phyloP scores from a whole-genome alignment of 2,329 filamentous ascomycete species.

The Cryphonectria radicalis region DNA sequence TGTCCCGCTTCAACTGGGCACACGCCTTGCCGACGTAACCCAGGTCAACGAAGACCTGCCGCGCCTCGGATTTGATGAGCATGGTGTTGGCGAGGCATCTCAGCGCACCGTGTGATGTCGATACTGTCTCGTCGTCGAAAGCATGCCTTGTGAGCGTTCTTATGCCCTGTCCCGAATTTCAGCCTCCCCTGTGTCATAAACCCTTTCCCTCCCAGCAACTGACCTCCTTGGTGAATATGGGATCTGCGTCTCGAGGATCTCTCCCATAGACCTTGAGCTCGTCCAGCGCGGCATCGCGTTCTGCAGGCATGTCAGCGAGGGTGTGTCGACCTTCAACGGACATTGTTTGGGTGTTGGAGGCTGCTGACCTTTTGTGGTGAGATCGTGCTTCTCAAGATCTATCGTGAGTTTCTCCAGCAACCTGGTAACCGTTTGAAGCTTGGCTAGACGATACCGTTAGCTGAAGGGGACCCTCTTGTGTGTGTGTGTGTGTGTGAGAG shows the following conservation, averaged over 20 bases:
- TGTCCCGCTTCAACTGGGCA: slow-evolving; percentile 71
- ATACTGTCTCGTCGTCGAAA: slow-evolving; percentile 66
- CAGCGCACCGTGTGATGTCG: slow-evolving; percentile 74
- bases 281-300: slow-evolving; percentile 64
- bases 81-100: slow-evolving; percentile 86
- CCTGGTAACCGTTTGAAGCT: slow-evolving; percentile 68
- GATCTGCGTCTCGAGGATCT: slow-evolving; percentile 71
- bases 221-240: slow-evolving; percentile 83
- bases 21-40: slow-evolving; percentile 71
- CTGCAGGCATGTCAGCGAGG: slow-evolving; percentile 45
- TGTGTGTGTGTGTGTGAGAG: not conserved
- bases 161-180: slow-evolving; percentile 64
- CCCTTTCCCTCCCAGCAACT: slow-evolving; percentile 29
- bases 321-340: slow-evolving; percentile 2
- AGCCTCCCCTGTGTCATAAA: slow-evolving; percentile 1
- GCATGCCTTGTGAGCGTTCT: slow-evolving; percentile 72
- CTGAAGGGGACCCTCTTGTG: not conserved
- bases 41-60: slow-evolving; percentile 74
- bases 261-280: slow-evolving; percentile 81
- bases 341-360: not conserved
- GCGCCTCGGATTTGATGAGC: slow-evolving; percentile 68
- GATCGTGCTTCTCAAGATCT: slow-evolving; percentile 63
- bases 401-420: slow-evolving; percentile 65
- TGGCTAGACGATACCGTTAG: slow-evolving; percentile 50
- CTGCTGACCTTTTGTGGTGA: slow-evolving; percentile 63